Conservation (phyloP, 2,329 filamentous ascomycete species). For the Aspergillus sp. region DNA sequence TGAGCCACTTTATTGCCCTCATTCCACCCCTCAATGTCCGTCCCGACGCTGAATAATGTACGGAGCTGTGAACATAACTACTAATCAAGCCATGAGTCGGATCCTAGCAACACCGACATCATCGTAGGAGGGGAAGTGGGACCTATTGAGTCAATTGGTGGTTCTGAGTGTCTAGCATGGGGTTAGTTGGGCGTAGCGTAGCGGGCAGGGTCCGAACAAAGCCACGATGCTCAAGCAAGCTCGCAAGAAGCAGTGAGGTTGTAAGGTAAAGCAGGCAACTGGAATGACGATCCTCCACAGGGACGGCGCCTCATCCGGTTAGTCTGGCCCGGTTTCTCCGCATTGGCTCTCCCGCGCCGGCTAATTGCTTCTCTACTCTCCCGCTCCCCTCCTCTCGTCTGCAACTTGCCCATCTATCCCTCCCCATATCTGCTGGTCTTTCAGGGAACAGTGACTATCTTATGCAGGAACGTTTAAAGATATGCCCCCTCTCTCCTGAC, state of each 20-base stretch:
- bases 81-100: neutral
- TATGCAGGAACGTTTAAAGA: neutral
- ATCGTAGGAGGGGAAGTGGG: neutral
- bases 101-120: neutral
- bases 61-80: neutral
- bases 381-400: neutral
- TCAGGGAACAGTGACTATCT: neutral
- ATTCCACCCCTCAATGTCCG: neutral
- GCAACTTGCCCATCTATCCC: neutral
- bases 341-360: neutral
- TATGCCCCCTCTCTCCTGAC: neutral
- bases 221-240: neutral
- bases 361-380: neutral
- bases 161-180: neutral
- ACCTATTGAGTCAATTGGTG: neutral
- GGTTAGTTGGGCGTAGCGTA: neutral
- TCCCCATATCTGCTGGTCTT: neutral
- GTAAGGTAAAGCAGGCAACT: neutral
- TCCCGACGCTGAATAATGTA: constrained; percentile 1
- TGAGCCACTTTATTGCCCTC: constrained; percentile 3
- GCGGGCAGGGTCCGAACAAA: neutral
- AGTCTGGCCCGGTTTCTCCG: constrained; percentile 6
- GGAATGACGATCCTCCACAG: constrained; percentile 10
- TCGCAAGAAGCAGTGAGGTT: neutral
- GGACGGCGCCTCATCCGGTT: constrained; percentile 1